Conservation (phyloP, 2,329 filamentous ascomycete genomes). For the Aureobasidium leucospermi region DNA sequence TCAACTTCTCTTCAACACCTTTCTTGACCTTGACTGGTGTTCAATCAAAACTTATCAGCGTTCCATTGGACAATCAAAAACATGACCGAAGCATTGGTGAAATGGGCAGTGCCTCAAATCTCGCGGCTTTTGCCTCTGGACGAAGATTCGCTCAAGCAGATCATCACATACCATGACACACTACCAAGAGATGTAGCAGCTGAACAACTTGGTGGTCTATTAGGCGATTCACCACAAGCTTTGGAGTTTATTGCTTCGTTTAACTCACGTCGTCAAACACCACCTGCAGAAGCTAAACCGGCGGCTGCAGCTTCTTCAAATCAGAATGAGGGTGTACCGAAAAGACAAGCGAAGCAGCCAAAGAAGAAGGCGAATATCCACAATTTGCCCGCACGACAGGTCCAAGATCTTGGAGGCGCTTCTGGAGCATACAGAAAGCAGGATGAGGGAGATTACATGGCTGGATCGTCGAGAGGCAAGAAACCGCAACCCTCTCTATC, state of each 20-base stretch:
- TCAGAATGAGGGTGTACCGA: constrained; percentile 19
- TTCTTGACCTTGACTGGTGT: background rate
- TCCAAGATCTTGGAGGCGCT: constrained; percentile 55
- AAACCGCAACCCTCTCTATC: constrained; percentile 31
- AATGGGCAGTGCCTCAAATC: constrained; percentile 63
- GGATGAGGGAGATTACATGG: constrained; percentile 66
- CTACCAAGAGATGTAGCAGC: constrained; percentile 71
- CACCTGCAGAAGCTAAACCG: constrained; percentile 20
- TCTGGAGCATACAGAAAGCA: constrained; percentile 68
- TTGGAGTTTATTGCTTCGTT: constrained; percentile 66
- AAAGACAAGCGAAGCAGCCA: constrained; percentile 23
- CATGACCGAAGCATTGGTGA: constrained; percentile 23
- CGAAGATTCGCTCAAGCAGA: constrained; percentile 73
- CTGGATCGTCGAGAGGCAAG: constrained; percentile 32
- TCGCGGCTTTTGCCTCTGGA: constrained; percentile 76
- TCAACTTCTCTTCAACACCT: constrained; percentile 6
- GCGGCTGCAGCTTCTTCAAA: constrained; percentile 18
- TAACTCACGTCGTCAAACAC: constrained; percentile 55
- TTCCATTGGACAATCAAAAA: background rate
- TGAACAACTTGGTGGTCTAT: constrained; percentile 77
- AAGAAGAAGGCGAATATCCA: constrained; percentile 37
- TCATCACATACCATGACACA: constrained; percentile 72
- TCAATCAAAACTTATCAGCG: background rate
- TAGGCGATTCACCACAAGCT: constrained; percentile 74
- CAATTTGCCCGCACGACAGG: constrained; percentile 32